Conservation (phyloP, 805 yeast species). For the Citeromyces nyonsensis region DNA sequence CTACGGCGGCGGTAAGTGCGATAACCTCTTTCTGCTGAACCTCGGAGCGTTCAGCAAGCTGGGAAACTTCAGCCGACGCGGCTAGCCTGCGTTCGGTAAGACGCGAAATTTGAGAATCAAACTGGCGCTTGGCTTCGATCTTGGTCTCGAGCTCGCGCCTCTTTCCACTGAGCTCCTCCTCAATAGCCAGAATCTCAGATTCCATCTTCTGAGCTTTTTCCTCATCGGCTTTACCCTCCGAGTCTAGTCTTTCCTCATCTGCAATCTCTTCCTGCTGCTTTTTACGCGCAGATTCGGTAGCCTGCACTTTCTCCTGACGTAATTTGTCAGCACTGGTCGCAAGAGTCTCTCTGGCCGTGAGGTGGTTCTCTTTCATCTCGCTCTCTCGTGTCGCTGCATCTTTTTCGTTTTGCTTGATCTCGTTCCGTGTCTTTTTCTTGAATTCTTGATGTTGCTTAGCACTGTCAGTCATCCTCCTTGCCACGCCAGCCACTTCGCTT, state of each 20-base stretch:
- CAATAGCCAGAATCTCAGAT: conserved; percentile 20
- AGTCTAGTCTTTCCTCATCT: conserved; percentile 18
- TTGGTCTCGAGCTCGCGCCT: conserved; percentile 19
- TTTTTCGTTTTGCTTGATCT: conserved; percentile 25
- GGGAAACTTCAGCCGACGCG: no score
- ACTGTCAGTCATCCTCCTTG: conserved; percentile 10
- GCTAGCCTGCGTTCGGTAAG: no score
- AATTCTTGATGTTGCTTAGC: conserved; percentile 19
- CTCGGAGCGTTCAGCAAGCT: no score
- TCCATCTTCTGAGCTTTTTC: conserved; percentile 20
- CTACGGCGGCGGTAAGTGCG: no score
- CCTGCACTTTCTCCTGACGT: conserved; percentile 15
- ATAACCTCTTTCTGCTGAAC: no score
- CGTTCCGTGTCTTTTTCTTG: conserved; percentile 21
- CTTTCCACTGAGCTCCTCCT: conserved; percentile 15
- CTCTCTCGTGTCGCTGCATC: conserved; percentile 30
- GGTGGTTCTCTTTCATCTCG: conserved; percentile 29
- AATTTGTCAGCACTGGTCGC: conserved; percentile 25
- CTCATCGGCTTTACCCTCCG: conserved; percentile 21
- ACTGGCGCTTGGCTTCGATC: conserved; percentile 23
- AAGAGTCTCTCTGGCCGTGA: conserved; percentile 23
- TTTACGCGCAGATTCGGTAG: conserved; percentile 12
- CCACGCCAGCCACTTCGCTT: conserved; percentile 9
- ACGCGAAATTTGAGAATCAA: conserved; percentile 11
- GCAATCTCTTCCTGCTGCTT: conserved; percentile 13